Evolutionary conservation across 2,329 filamentous ascomycete genomes (phyloP).

Genomic region (Trichoderma cornu-damae): DNA sequence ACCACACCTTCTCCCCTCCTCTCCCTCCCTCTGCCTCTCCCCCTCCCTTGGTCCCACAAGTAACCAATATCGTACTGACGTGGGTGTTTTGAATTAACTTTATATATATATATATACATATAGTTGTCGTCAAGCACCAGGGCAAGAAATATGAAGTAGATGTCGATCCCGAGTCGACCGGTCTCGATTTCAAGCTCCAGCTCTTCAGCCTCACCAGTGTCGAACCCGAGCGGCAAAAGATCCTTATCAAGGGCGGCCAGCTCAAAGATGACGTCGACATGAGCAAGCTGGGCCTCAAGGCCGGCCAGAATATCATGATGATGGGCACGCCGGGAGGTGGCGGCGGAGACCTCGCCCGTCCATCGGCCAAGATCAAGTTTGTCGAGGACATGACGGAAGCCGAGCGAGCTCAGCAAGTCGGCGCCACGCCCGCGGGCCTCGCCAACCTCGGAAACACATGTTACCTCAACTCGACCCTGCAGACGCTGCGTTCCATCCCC

Average conservation of each 20-base stretch:
- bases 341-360: constrained; percentile 58
- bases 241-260: constrained; percentile 88
- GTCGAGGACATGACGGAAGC: constrained; percentile 97
- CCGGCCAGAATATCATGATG: constrained; percentile 88
- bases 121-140: constrained; percentile 90
- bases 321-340: constrained; percentile 80
- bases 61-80: neutral
- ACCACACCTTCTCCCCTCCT: constrained; percentile 17
- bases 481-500: constrained; percentile 80
- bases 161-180: constrained; percentile 74
- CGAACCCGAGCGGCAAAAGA: constrained; percentile 93
- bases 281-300: constrained; percentile 76
- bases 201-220: constrained; percentile 93
- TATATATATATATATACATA: too few relatives aligned
- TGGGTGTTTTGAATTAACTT: neutral
- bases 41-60: neutral
- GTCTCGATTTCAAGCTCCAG: constrained; percentile 93
- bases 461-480: constrained; percentile 97
- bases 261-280: constrained; percentile 93
- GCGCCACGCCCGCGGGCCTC: constrained; percentile 81
- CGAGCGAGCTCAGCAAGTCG: constrained; percentile 75
- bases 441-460: constrained; percentile 96
- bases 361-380: constrained; percentile 79
- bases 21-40: neutral
- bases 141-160: constrained; percentile 95